Conservation (phyloP, 148 eudicot genomes). For the Vaccinium vitisidaea region DNA sequence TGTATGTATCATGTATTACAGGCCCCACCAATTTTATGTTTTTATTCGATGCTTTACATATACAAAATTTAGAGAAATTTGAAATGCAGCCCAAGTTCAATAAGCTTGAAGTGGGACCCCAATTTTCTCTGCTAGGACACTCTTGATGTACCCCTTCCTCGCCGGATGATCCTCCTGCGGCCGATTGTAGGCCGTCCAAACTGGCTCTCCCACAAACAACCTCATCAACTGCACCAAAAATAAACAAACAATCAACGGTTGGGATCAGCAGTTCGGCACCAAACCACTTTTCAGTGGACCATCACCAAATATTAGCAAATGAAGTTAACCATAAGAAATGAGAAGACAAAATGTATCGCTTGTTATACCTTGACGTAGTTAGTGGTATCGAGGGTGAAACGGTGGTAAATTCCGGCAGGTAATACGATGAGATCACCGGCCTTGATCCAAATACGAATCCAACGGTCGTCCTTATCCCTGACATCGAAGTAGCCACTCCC, state of each 20-base stretch:
- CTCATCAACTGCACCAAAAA: constrained; percentile 69
- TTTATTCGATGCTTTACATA: not conserved
- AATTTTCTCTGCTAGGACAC: constrained; percentile 27
- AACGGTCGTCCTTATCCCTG: constrained; percentile 78
- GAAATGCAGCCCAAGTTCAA: constrained; percentile 9
- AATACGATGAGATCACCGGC: constrained; percentile 77
- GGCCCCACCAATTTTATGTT: not conserved
- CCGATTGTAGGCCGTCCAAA: constrained; percentile 76
- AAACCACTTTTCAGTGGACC: not conserved
- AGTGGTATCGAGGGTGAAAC: too few species aligned
- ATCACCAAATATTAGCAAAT: not conserved
- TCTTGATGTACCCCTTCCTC: constrained; percentile 62
- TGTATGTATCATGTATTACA: not conserved
- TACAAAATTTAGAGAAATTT: not conserved
- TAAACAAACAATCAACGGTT: not conserved
- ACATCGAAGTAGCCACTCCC: constrained; percentile 96
- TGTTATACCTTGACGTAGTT: too few species aligned
- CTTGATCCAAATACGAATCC: constrained; percentile 83
- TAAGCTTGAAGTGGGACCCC: constrained; percentile 57
- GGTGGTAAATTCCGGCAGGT: constrained; percentile 96
- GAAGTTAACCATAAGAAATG: not conserved
- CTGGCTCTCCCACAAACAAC: constrained; percentile 81
- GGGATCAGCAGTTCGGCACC: not conserved
- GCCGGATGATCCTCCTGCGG: constrained; percentile 88
- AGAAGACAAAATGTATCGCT: not conserved